A percentile compares a stretch with the other conserved stretches of the same genome.
These are phyloP conservation scores for Calcarisporium arbuscula DNA, from an alignment of 2,329 filamentous ascomycete species.

Conservation along the genomic window DNA sequence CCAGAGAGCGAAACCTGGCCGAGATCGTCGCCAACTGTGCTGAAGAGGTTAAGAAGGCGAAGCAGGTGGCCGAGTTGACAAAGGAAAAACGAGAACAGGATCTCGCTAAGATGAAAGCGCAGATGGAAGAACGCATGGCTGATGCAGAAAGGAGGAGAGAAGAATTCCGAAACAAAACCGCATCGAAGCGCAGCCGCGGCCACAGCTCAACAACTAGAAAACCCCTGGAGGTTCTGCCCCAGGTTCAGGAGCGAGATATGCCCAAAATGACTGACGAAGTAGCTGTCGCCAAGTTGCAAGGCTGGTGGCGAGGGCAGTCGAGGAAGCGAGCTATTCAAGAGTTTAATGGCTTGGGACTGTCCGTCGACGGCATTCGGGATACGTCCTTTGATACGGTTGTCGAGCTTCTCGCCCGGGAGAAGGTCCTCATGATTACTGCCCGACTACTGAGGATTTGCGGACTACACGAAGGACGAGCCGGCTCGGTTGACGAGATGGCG, in stretches of 20 bases:
- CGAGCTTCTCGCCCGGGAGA: slow-evolving; percentile 58
- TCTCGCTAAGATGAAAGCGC: slow-evolving; percentile 58
- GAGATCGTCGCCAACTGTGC: slow-evolving; percentile 77
- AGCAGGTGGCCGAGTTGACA: slow-evolving; percentile 75
- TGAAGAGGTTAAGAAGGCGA: slow-evolving; percentile 75
- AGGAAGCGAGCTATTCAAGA: slow-evolving; percentile 56
- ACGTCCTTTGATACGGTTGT: slow-evolving; percentile 71
- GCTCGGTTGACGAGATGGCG: slow-evolving; percentile 62
- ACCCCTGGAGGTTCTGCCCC: slow-evolving; percentile 40
- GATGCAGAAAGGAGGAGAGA: slow-evolving; percentile 69
- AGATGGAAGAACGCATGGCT: slow-evolving; percentile 75
- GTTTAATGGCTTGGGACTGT: slow-evolving; percentile 61
- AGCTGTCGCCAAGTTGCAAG: slow-evolving; percentile 61
- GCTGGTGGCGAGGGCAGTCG: slow-evolving; percentile 58
- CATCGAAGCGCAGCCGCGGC: slow-evolving; percentile 45
- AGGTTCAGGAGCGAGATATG: slow-evolving; percentile 41
- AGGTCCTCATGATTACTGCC: slow-evolving; percentile 59
- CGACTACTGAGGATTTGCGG: slow-evolving; percentile 64
- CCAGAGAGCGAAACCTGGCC: slow-evolving; percentile 72
- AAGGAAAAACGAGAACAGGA: slow-evolving; percentile 75
- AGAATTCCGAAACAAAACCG: slow-evolving; percentile 52
- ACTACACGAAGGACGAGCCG: slow-evolving; percentile 56
- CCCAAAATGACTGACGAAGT: slow-evolving; percentile 48
- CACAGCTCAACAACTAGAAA: slow-evolving; percentile 47
- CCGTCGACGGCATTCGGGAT: slow-evolving; percentile 62